phyloP scores from a whole-genome alignment of 176 grass and related monocot genomes.

The Aegilops umbellulata region DNA sequence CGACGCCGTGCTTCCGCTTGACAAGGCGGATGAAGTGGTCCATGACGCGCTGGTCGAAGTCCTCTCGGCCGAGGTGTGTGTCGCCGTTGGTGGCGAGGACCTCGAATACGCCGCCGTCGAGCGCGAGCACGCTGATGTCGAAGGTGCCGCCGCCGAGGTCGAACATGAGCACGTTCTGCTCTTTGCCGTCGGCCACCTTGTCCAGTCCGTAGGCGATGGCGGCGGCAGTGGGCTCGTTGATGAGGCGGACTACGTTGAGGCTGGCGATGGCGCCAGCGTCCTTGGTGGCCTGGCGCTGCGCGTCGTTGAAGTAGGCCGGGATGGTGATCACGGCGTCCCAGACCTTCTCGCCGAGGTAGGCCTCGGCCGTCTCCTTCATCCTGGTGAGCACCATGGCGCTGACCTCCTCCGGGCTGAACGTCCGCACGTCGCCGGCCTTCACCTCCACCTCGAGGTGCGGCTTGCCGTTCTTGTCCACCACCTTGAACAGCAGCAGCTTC shows the following conservation, averaged over 20 bases:
- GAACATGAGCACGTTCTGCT: too few species aligned
- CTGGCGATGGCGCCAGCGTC: slow-evolving; percentile 68
- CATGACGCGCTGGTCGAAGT: slow-evolving; percentile 73
- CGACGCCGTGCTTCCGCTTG: slow-evolving; percentile 60
- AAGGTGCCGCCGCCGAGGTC: slow-evolving; percentile 12
- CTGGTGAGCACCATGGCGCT: slow-evolving; percentile 66
- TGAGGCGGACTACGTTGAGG: background rate
- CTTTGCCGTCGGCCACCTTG: slow-evolving; percentile 3
- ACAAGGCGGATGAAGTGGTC: slow-evolving; percentile 69
- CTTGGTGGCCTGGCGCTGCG: slow-evolving; percentile 88
- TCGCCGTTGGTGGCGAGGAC: slow-evolving; percentile 64
- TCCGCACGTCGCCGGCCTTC: slow-evolving; percentile 48
- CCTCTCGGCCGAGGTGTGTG: slow-evolving; percentile 80
- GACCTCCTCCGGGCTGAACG: slow-evolving; percentile 70
- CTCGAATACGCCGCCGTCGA: slow-evolving; percentile 68
- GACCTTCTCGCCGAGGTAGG: slow-evolving; percentile 66
- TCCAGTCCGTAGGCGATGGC: slow-evolving; percentile 75
- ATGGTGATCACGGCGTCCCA: slow-evolving; percentile 69
- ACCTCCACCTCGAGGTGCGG: slow-evolving; percentile 61
- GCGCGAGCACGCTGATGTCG: slow-evolving; percentile 61
- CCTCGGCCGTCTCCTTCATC: slow-evolving; percentile 87
- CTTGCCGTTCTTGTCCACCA: slow-evolving; percentile 62
- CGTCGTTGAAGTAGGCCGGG: slow-evolving; percentile 91
- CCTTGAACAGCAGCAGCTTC: slow-evolving; percentile 64
- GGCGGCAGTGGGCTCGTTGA: slow-evolving; percentile 68